Percentiles rank a stretch among this genome's conserved stretches.
Conservation (phyloP, 257 asterid species). For the Salvia hispanica region DNA sequence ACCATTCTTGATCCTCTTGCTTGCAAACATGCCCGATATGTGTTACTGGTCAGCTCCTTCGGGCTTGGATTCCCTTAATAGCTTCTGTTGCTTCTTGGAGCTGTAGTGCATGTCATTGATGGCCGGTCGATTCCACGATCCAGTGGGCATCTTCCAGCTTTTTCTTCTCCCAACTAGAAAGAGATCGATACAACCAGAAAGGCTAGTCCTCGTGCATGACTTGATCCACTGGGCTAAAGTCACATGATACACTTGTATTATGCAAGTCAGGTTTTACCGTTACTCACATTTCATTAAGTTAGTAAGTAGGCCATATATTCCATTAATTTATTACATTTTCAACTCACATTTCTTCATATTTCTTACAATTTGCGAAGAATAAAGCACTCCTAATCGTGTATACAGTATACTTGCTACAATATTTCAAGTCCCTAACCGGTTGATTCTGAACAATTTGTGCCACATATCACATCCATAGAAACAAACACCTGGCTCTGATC, state of each 20-base stretch:
- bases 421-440: no score
- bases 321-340: no score
- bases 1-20: neutral
- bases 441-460: no score
- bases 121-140: slow-evolving; percentile 55
- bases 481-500: slow-evolving; percentile 51
- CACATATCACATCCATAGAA: slow-evolving; percentile 38
- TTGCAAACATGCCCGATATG: neutral
- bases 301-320: no score
- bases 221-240: slow-evolving; percentile 63
- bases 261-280: no score
- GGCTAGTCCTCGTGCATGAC: slow-evolving; percentile 46
- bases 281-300: no score
- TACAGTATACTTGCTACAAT: no score
- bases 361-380: no score
- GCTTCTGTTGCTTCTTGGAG: slow-evolving; percentile 58
- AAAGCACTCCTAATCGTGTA: no score
- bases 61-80: slow-evolving; percentile 29
- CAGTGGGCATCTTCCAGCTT: slow-evolving; percentile 59
- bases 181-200: slow-evolving; percentile 51
- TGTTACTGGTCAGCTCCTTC: slow-evolving; percentile 28
- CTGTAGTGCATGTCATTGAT: slow-evolving; percentile 50
- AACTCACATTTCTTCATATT: no score
- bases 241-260: slow-evolving; percentile 36
- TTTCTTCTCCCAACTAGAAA: slow-evolving; percentile 50